Base-by-base conservation (phyloP, 768 basidiomycete genomes). In the Agaricus blazei region DNA sequence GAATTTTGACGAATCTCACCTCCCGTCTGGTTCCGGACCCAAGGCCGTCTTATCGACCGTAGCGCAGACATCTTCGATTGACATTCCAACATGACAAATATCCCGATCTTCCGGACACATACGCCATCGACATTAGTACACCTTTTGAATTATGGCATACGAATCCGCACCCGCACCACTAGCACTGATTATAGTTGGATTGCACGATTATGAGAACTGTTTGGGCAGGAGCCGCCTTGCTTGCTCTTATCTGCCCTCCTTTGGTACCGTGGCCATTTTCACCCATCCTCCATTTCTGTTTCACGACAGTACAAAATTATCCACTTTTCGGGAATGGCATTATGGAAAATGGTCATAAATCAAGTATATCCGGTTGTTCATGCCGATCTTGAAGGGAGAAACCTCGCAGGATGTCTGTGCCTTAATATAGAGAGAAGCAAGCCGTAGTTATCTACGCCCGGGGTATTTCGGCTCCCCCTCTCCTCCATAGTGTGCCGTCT, bases 311-410 rank as follows among this genome's bases (percentile, higher is more conserved):
- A 19, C 19, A 19, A 19, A 19, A 19, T 19, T 19, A 19, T 19
- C 19, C 19, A 19, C 19, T 19, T 11, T 34, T 34, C 51, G 51
- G 51, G 51, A 40, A 44, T 29, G 41, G 40, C 36, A 23, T 43
- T 19, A 4, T 9, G 26, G 14, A n/a, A 14, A 31, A 37, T 31
- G 34, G 52, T 12, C 42, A 37, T 52, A 24, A 19, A 9, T 5
- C 28, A 9, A 34, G 23, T 44, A 46, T 45, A 45, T 52, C 52
- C 44, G 42, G 37, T 28, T 48, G 44, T 29, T 24, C 23, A 54
- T 28, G 37, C 36, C 12, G 52, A 53, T 45, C 52, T 24, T 48
- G 15, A 28, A 54, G 52, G 52, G 19, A 54, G 23, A 54, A 54
- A 54, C 46, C 37, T 54, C 52, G 45, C 52, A 9, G 27, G 15